Evolutionary conservation across 2,329 filamentous ascomycete genomes (phyloP).

Genomic region (Kalmusia sp.): DNA sequence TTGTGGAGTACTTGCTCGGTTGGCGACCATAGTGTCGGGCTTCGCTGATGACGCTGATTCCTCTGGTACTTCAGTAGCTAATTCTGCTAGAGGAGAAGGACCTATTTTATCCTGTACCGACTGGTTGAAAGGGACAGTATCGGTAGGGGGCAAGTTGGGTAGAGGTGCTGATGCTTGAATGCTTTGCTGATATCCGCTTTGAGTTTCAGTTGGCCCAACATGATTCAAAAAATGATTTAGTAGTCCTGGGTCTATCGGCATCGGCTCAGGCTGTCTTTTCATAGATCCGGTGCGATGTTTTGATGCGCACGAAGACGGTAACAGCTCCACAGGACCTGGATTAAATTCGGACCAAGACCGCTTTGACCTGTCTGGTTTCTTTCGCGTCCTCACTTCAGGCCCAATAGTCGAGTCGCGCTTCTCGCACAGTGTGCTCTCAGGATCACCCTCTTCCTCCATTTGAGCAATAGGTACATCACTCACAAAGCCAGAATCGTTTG

Average conservation of each 20-base stretch:
- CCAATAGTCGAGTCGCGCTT: not conserved
- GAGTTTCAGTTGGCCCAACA: not conserved
- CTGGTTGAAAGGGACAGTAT: not conserved
- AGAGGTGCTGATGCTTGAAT: not conserved
- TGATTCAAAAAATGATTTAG: constrained; percentile 5
- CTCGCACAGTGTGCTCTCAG: constrained; percentile 6
- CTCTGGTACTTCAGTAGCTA: not conserved
- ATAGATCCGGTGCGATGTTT: constrained; percentile 6
- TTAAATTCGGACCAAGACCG: constrained; percentile 38
- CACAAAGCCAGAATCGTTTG: constrained; percentile 80
- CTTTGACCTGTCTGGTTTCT: constrained; percentile 26
- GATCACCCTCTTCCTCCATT: constrained; percentile 66
- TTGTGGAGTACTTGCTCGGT: constrained; percentile 34
- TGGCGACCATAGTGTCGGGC: not conserved
- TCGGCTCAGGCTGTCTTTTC: not conserved
- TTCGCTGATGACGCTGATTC: not conserved
- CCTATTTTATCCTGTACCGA: not conserved
- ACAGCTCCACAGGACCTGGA: constrained; percentile 34
- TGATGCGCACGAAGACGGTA: constrained; percentile 36
- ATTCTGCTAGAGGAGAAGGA: not conserved
- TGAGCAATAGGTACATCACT: constrained; percentile 77
- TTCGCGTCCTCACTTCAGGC: constrained; percentile 19
- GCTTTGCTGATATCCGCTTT: not conserved
- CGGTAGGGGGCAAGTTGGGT: not conserved
- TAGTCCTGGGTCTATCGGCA: not conserved